Conservation (phyloP, 495 filamentous ascomycete species). For the Xylaria curta region DNA sequence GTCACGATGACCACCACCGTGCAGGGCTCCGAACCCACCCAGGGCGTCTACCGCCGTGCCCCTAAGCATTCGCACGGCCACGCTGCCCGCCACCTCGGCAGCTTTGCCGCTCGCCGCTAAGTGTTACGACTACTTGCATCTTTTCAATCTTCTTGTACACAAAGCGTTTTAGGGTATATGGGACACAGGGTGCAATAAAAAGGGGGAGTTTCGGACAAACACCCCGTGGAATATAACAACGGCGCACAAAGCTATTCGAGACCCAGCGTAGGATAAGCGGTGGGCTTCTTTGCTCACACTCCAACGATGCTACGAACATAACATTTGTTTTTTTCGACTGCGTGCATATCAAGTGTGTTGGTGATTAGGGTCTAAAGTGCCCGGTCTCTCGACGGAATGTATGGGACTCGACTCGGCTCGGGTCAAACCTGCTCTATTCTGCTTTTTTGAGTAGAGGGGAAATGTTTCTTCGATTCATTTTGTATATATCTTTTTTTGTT, state of each 20-base stretch:
- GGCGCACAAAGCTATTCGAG: neutral
- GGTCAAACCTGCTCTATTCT: neutral
- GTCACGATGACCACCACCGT: slow-evolving; percentile 48
- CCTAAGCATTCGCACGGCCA: slow-evolving; percentile 36
- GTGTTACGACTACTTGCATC: neutral
- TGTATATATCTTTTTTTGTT: slow-evolving; percentile 17
- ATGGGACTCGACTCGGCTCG: neutral
- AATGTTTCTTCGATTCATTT: slow-evolving; percentile 12
- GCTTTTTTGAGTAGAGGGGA: slow-evolving; percentile 1
- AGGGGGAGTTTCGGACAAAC: neutral
- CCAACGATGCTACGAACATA: slow-evolving; percentile 7
- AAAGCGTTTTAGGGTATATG: slow-evolving; percentile 5
- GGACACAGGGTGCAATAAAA: neutral
- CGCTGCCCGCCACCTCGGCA: slow-evolving; percentile 32
- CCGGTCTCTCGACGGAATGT: neutral
- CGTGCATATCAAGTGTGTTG: slow-evolving; percentile 9
- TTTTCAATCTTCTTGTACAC: slow-evolving; percentile 19
- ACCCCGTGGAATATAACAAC: neutral
- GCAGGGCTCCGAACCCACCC: slow-evolving; percentile 22
- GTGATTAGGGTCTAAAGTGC: neutral
- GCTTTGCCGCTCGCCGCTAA: slow-evolving; percentile 35
- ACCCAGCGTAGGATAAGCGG: neutral
- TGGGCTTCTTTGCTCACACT: neutral
- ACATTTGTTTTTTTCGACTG: neutral
- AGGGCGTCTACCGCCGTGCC: slow-evolving; percentile 29